phyloP scores from a whole-genome alignment of 1,139 yeast species.

The Diutina rugosa region DNA sequence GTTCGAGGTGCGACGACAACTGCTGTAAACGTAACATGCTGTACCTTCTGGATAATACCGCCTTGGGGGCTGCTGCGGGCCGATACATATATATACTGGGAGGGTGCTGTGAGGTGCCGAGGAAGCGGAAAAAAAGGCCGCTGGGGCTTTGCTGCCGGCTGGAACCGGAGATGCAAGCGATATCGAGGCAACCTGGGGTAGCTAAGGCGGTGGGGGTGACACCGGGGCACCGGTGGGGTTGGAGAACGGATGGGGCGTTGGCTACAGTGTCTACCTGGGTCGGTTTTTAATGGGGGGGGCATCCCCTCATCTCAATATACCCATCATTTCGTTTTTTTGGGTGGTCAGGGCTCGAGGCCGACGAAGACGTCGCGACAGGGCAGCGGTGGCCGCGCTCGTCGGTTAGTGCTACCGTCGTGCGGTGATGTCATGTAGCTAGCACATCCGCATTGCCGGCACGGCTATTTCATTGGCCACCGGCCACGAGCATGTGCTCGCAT shows the following conservation, averaged over 20 bases:
- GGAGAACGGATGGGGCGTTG: too few species aligned
- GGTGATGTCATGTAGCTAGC: neutral
- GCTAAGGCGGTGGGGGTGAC: too few species aligned
- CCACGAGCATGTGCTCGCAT: neutral
- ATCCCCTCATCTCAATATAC: neutral
- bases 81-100: neutral
- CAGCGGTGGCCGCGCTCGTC: neutral
- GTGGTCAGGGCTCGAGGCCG: neutral
- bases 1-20: neutral
- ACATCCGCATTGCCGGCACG: neutral
- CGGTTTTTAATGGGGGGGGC: neutral
- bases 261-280: too few species aligned
- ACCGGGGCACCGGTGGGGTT: too few species aligned
- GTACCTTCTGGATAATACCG: neutral
- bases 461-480: neutral
- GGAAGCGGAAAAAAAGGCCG: neutral
- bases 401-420: neutral
- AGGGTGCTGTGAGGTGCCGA: neutral
- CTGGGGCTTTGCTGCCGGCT: neutral
- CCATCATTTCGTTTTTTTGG: neutral
- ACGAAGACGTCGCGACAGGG: neutral
- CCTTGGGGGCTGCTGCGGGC: neutral
- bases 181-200: neutral
- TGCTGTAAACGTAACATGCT: conserved; percentile 1
- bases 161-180: neutral